Evolutionary conservation across 805 yeast species (phyloP).

Genomic region (Monosporozyma unispora): DNA sequence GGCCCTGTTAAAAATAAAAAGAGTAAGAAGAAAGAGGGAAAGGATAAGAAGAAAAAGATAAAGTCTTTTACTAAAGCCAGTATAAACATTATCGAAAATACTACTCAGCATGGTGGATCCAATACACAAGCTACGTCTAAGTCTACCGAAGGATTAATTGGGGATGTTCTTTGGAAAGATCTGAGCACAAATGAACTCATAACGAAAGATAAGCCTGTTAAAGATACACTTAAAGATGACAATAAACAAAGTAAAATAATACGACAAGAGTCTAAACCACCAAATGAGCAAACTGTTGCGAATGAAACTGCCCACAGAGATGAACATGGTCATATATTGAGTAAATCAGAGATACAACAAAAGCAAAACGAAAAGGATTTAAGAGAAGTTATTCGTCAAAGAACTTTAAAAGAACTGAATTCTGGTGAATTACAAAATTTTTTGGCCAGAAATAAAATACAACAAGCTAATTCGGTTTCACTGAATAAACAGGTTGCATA

Average conservation of each 20-base stretch:
- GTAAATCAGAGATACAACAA: slow-evolving; percentile 5
- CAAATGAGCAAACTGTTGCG: not conserved
- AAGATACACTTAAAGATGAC: not conserved
- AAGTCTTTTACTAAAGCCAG: slow-evolving; percentile 1
- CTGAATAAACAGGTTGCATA: not conserved
- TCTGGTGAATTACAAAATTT: slow-evolving; percentile 30
- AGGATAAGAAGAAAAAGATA: slow-evolving; percentile 21
- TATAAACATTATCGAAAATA: not conserved
- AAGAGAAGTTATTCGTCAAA: slow-evolving; percentile 23
- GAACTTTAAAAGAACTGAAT: slow-evolving; percentile 32
- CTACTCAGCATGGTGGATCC: not conserved
- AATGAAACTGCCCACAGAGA: slow-evolving; percentile 50
- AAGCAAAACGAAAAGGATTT: slow-evolving; percentile 16
- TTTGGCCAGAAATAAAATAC: slow-evolving; percentile 18
- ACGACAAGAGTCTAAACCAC: not conserved
- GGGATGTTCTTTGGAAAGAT: slow-evolving; percentile 21
- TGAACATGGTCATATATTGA: slow-evolving; percentile 45
- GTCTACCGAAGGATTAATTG: not conserved
- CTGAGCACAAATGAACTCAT: slow-evolving; percentile 20
- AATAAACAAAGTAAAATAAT: slow-evolving; percentile 11
- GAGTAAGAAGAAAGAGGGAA: slow-evolving; percentile 21
- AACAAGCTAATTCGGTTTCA: not conserved
- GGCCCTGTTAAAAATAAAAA: slow-evolving; percentile 18
- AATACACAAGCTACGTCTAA: not conserved
- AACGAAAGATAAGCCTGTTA: slow-evolving; percentile 8